Conservation (phyloP, 169 alveolate genomes). For the Cryptosporidium muris region DNA sequence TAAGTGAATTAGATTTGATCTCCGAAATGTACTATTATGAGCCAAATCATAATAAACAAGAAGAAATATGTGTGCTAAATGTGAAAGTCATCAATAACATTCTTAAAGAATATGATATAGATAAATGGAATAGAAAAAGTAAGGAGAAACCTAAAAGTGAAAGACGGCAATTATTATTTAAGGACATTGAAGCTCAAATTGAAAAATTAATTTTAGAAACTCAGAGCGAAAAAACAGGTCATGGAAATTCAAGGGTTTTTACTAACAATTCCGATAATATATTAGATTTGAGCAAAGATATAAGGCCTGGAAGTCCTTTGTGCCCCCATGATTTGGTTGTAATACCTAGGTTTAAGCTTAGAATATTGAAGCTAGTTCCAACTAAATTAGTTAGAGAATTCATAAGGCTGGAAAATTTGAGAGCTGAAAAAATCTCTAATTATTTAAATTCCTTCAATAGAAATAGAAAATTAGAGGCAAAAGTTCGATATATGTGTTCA, state of each 20-base stretch:
- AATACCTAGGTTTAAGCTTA: slow-evolving; percentile 27
- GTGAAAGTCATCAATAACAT: background rate
- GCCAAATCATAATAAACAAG: too few species aligned
- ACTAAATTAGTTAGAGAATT: slow-evolving; percentile 18
- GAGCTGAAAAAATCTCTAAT: slow-evolving; percentile 24
- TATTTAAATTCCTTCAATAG: slow-evolving; percentile 4
- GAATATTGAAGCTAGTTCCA: slow-evolving; percentile 18
- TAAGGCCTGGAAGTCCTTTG: slow-evolving; percentile 43
- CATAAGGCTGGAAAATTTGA: slow-evolving; percentile 24
- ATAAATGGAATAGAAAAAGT: background rate
- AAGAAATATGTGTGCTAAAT: background rate
- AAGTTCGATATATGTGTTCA: slow-evolving; percentile 46
- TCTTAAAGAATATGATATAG: background rate
- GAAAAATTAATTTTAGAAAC: background rate
- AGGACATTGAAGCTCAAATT: background rate
- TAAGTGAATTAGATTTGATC: too few species aligned
- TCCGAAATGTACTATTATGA: too few species aligned
- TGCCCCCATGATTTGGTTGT: slow-evolving; percentile 57
- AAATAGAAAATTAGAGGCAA: background rate
- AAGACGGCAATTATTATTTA: too few species aligned
- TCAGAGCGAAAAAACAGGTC: background rate
- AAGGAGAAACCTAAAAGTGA: background rate
- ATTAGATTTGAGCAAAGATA: slow-evolving; percentile 63
- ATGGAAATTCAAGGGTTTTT: background rate
- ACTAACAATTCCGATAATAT: slow-evolving; percentile 4